A percentile compares a stretch with the other conserved stretches of the same genome.
phyloP scores from a whole-genome alignment of 2,329 filamentous ascomycete species.

The Sporothrix protearum region DNA sequence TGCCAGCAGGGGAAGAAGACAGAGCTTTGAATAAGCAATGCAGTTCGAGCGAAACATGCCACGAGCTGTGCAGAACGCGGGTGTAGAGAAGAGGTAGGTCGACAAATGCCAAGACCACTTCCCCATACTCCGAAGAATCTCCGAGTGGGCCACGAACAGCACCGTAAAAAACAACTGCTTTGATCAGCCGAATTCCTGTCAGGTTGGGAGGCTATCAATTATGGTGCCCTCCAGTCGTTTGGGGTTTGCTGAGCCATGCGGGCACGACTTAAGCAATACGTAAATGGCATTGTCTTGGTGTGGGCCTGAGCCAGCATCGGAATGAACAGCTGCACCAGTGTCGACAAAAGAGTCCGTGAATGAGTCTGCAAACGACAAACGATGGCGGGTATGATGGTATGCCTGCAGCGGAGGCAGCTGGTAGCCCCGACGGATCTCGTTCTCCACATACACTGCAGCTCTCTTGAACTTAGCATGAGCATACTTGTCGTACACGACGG shows the following conservation, averaged over 20 bases:
- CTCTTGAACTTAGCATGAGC: slow-evolving; percentile 81
- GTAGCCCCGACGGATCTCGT: slow-evolving; percentile 63
- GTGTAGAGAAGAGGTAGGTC: background rate
- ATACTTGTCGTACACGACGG: slow-evolving; percentile 89
- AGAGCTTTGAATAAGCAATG: background rate
- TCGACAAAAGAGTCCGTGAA: slow-evolving; percentile 11
- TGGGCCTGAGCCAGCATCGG: background rate
- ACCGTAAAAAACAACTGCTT: background rate
- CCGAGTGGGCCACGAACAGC: background rate
- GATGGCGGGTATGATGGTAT: slow-evolving; percentile 16
- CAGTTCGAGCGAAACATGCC: background rate
- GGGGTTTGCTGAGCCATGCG: background rate
- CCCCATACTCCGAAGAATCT: background rate
- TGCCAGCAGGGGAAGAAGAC: background rate
- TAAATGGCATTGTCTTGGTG: background rate
- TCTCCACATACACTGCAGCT: slow-evolving; percentile 74
- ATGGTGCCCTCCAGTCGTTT: background rate
- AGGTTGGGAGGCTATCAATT: background rate
- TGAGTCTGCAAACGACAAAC: slow-evolving; percentile 13
- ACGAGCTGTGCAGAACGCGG: background rate
- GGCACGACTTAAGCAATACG: background rate
- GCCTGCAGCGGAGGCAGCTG: slow-evolving; percentile 41
- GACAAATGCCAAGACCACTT: too few relatives aligned
- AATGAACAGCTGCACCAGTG: background rate
- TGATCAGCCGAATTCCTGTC: background rate